Evolutionary conservation across 73 alveolate genomes (phyloP).

Genomic region (Effrenium voratum): DNA sequence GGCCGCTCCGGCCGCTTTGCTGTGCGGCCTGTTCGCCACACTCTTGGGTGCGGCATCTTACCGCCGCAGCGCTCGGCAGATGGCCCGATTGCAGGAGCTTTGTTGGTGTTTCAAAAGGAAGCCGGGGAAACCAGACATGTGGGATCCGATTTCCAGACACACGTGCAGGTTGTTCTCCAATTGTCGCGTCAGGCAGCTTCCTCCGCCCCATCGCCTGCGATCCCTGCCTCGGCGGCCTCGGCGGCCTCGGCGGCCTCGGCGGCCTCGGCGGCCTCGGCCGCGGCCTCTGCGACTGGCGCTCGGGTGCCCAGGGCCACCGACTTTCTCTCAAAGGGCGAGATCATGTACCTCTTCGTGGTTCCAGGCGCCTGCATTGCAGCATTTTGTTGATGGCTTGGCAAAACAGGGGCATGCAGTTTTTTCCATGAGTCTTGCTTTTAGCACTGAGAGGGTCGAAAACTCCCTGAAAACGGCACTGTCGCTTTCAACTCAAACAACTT

Average conservation of each 20-base stretch:
- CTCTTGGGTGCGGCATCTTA: slow-evolving; percentile 57
- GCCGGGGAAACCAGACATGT: background rate
- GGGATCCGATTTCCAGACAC: background rate
- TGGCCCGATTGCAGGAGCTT: slow-evolving; percentile 23
- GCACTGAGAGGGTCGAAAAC: background rate
- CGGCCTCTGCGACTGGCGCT: background rate
- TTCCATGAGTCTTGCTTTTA: background rate
- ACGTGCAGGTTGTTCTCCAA: background rate
- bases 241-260: background rate
- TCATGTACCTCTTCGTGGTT: slow-evolving; percentile 67
- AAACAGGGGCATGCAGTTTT: background rate
- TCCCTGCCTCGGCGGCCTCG: background rate
- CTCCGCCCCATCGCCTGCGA: background rate
- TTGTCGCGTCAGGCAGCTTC: background rate
- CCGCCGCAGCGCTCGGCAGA: slow-evolving; percentile 77
- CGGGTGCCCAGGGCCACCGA: slow-evolving; percentile 69
- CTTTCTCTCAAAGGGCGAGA: slow-evolving; percentile 70
- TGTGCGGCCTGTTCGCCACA: slow-evolving; percentile 34
- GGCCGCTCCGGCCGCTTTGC: slow-evolving; percentile 90
- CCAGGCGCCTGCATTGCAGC: slow-evolving; percentile 48
- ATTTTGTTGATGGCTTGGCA: background rate
- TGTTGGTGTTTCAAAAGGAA: background rate
- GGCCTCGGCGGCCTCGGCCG: background rate
- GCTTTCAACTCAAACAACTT: background rate
- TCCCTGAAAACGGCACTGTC: background rate